Evolutionary conservation across 2,329 filamentous ascomycete genomes (phyloP).

Genomic region (Penicillium sclerotigenum): DNA sequence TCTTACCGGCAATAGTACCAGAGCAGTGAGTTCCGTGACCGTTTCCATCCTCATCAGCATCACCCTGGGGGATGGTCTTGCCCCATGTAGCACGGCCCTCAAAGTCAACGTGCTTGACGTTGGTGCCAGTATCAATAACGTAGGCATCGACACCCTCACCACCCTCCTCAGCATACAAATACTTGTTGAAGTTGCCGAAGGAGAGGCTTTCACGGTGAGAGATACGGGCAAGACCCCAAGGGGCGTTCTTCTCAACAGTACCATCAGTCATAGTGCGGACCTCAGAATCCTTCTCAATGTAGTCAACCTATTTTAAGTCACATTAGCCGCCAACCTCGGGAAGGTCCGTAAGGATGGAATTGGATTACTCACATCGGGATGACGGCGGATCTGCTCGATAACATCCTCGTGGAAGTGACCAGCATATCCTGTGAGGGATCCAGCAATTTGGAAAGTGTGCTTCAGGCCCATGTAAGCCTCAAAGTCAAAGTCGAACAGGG

Average conservation of each 20-base stretch:
- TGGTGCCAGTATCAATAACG: conserved; percentile 97
- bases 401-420: conserved; percentile 92
- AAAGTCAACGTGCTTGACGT: conserved; percentile 91
- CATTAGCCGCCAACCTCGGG: conserved; percentile 8
- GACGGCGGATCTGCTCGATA: conserved; percentile 89
- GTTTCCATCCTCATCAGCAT: conserved; percentile 90
- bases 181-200: conserved; percentile 97
- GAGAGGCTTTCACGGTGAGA: conserved; percentile 84
- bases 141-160: conserved; percentile 99
- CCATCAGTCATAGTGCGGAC: conserved; percentile 70
- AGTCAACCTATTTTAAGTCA: conserved; percentile 68
- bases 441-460: conserved; percentile 93
- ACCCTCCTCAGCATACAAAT: conserved; percentile 83
- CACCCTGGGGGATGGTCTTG: conserved; percentile 84
- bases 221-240: conserved; percentile 98
- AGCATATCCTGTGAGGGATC: conserved; percentile 81
- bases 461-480: conserved; percentile 76
- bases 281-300: conserved; percentile 89
- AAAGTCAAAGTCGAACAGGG: conserved; percentile 66
- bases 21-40: conserved; percentile 99
- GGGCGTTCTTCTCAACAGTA: conserved; percentile 78
- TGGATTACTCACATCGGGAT: conserved; percentile 85
- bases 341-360: not conserved
- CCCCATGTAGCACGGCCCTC: conserved; percentile 95
- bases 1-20: conserved; percentile 94